Base-by-base conservation (phyloP, 2,329 filamentous ascomycete genomes). In the Plectosphaerella cucumerina region DNA sequence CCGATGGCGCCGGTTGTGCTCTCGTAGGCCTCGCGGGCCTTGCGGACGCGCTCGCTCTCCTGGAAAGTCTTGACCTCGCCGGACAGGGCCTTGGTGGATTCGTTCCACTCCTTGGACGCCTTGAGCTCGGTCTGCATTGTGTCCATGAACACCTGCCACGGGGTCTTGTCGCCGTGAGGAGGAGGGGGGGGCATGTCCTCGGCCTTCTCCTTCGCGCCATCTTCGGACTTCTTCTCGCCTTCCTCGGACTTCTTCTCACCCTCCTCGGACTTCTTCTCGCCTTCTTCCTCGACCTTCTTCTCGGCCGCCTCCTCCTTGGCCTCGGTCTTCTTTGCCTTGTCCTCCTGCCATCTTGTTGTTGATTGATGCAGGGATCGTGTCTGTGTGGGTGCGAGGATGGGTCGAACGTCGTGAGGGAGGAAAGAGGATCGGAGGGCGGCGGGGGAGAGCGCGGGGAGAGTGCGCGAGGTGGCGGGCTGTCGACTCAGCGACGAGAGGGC, bases 71-170 rank as follows among this genome's bases (percentile, higher is more conserved):
- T 87, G 17, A 93, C 90, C 6, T 88, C 89, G 46, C 89, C 90
- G 17, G 90, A 89, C 41, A 99, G 81, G 58, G 94, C 90, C 75
- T 99, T 97, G 41, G 93, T 99, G 42, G 90, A 96, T 66, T 99
- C 94, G 65, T 99, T 96, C 94, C 94, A 99, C 69, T 99, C 94
- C 67, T 97, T 96, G 15, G 92, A 97, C 48, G 90, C 89, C 70
- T 97, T 91, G 73, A 99, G 96, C 71, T 99, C 94, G 51, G 79
- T 81, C 68, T 90, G 84, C 71, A 99, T 83, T n/a, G 94, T 99
- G 66, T 99, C 94, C 64, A 90, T 90, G 75, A 99, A 99, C 31
- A 99, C 94, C 68, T 97, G 90, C 92, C 94, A 97, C 49, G 94
- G 94, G 3, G 93, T 94, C 78, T 99, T 99, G 74, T 96, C 91